A percentile compares a stretch with the other conserved stretches of the same genome.
These are phyloP conservation scores for Wickerhamomyces silvicola DNA, from an alignment of 805 yeast species.

Conservation along the genomic window DNA sequence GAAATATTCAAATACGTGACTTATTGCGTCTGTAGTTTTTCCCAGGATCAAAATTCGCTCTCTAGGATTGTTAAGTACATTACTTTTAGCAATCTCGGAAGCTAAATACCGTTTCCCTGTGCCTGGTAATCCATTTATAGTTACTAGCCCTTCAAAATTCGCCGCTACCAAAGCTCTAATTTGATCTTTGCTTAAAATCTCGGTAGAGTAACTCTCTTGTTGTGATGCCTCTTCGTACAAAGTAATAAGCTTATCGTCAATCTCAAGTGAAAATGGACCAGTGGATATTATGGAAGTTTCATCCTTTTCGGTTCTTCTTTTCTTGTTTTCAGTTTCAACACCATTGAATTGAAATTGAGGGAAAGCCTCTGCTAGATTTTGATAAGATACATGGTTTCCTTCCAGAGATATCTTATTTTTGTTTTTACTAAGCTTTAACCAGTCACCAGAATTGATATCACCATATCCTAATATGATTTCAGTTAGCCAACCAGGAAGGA, in stretches of 20 bases:
- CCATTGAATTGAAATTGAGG: too few relatives aligned
- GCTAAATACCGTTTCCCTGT: constrained; percentile 39
- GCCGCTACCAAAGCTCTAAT: constrained; percentile 19
- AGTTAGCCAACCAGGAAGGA: constrained; percentile 29
- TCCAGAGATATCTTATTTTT: constrained; percentile 5
- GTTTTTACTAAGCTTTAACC: constrained; percentile 2
- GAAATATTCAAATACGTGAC: background rate
- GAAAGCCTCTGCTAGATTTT: too few relatives aligned
- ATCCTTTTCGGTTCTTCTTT: background rate
- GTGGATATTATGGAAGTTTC: too few relatives aligned
- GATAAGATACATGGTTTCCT: too few relatives aligned
- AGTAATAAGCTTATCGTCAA: too few relatives aligned
- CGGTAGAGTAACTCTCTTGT: too few relatives aligned
- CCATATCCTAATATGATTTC: constrained; percentile 29
- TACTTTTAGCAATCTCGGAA: constrained; percentile 17
- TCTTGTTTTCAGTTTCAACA: background rate
- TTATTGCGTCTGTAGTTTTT: constrained; percentile 3
- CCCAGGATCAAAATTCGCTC: constrained; percentile 11
- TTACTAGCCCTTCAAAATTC: constrained; percentile 31
- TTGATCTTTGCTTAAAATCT: too few relatives aligned
- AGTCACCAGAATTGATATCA: constrained; percentile 5
- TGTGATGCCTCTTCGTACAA: too few relatives aligned
- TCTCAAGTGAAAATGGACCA: too few relatives aligned
- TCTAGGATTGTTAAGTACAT: constrained; percentile 16
- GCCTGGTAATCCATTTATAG: constrained; percentile 49